Conservation (phyloP, 768 basidiomycete genomes). For the Cyclocybe cylindracea region DNA sequence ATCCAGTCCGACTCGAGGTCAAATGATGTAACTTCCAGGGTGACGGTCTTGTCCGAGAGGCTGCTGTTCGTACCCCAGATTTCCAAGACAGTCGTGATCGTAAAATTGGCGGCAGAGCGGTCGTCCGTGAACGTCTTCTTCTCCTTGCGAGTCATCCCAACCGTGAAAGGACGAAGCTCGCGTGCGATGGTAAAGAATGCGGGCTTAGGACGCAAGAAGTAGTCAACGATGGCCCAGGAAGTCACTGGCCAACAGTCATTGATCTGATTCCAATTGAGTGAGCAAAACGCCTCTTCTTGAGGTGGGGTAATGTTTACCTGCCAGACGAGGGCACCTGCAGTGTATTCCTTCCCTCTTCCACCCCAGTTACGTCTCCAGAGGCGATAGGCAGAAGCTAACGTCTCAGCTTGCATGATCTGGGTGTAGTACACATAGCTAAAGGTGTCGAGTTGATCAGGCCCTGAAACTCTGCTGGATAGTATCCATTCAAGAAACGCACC, state of each 20-base stretch:
- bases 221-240: slow-evolving; percentile 93
- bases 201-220: slow-evolving; percentile 92
- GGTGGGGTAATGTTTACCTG: slow-evolving; percentile 54
- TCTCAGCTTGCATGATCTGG: slow-evolving; percentile 96
- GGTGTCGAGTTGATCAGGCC: neutral
- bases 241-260: slow-evolving; percentile 95
- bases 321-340: slow-evolving; percentile 93
- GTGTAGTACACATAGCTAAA: slow-evolving; percentile 89
- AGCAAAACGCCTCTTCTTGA: neutral
- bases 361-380: slow-evolving; percentile 92
- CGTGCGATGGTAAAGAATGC: slow-evolving; percentile 86
- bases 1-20: slow-evolving; percentile 67
- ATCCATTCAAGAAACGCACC: slow-evolving; percentile 30
- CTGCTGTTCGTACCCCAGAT: slow-evolving; percentile 90
- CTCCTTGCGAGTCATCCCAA: slow-evolving; percentile 85
- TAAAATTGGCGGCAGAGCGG: slow-evolving; percentile 65
- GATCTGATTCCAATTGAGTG: slow-evolving; percentile 43
- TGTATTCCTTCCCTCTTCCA: slow-evolving; percentile 84
- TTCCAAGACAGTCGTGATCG: slow-evolving; percentile 67
- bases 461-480: neutral
- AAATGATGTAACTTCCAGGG: slow-evolving; percentile 65
- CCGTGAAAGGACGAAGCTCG: slow-evolving; percentile 78
- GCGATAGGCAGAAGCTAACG: slow-evolving; percentile 83
- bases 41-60: slow-evolving; percentile 54
- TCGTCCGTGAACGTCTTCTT: slow-evolving; percentile 56